Evolutionary conservation across 768 basidiomycete genomes (phyloP).

Genomic region (Kondoa subrosea): DNA sequence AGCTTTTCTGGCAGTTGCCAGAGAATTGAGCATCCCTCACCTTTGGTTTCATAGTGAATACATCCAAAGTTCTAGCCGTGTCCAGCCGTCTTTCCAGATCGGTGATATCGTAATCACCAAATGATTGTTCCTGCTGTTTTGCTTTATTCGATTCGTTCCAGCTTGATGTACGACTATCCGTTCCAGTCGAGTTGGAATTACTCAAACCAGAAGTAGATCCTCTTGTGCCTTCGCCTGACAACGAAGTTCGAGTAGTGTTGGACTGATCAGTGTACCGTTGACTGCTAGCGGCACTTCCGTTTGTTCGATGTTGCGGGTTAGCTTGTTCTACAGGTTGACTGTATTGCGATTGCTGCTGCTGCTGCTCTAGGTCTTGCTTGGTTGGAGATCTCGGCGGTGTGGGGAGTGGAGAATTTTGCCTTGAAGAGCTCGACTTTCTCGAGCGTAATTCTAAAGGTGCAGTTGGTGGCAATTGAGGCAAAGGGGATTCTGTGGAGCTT

Average conservation of each 20-base stretch:
- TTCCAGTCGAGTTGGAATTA: background rate
- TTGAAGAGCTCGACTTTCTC: no score
- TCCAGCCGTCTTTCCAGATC: conserved; percentile 57
- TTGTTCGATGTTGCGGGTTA: background rate
- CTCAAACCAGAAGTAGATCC: background rate
- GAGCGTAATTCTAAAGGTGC: no score
- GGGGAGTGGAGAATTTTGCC: no score
- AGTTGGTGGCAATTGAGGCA: no score
- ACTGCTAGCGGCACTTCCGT: background rate
- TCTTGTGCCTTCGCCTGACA: no score
- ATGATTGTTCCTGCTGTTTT: background rate
- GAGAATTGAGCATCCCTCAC: conserved; percentile 38
- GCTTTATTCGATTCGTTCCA: background rate
- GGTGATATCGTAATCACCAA: background rate
- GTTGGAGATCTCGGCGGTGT: no score
- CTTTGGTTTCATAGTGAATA: conserved; percentile 90
- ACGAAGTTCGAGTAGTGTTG: no score
- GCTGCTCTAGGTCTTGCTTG: no score
- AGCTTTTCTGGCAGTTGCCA: no score
- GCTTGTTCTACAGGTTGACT: background rate
- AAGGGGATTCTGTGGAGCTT: no score
- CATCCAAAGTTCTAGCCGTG: conserved; percentile 64
- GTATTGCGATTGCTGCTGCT: background rate
- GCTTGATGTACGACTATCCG: background rate
- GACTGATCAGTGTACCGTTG: background rate